Base-by-base conservation (phyloP, 2,329 filamentous ascomycete species). In the Neonectria faginata region DNA sequence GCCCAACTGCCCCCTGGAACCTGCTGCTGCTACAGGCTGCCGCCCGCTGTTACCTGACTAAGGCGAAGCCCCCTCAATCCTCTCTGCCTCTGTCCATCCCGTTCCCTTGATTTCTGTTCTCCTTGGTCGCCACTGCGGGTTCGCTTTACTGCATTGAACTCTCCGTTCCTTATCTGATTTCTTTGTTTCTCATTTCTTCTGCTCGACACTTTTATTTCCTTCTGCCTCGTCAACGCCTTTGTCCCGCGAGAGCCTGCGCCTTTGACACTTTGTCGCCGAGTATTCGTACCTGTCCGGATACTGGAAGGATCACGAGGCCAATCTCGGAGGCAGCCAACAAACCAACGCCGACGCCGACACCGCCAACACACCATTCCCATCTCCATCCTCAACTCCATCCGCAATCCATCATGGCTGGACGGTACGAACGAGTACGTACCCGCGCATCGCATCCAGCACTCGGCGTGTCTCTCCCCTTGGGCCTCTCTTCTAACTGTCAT, bases 351-450 rank as follows among this genome's bases (percentile, higher is more conserved):
- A 25, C 27, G 14, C 27, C 33, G 57, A 67, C 60, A 61, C 57
- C 61, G 57, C 57, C 59, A 55, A 60, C 56, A 47, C 60, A 57
- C 65, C 27, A 56, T 52, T 39, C 50, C n/a, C 53, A 62, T 48
- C 61, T 52, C 39, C 50, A 55, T 60, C 57, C 16, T 29, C 57
- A 45, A 39, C 31, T 33, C 25, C 31, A 33, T 44, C 33, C 53
- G 45, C 44, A 55, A 45, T 52, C 65, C 76, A 79, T 74, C 70
- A 88, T 88, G 86, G 75, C 86, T 66, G 82, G 81, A 69, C 79
- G 84, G 54, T 90, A 90, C 75, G 86, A 88, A 75, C 81, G 86
- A 81, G 87, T 89, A 81, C 66, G 84, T 63, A 57, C 55, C 59
- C 45, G 39, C 51, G 25, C 59, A 54, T 25, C 33, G 18, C 45